These are phyloP conservation scores for Coniella lustricola DNA, from an alignment of 2,329 filamentous ascomycete genomes.

Conservation along the genomic window DNA sequence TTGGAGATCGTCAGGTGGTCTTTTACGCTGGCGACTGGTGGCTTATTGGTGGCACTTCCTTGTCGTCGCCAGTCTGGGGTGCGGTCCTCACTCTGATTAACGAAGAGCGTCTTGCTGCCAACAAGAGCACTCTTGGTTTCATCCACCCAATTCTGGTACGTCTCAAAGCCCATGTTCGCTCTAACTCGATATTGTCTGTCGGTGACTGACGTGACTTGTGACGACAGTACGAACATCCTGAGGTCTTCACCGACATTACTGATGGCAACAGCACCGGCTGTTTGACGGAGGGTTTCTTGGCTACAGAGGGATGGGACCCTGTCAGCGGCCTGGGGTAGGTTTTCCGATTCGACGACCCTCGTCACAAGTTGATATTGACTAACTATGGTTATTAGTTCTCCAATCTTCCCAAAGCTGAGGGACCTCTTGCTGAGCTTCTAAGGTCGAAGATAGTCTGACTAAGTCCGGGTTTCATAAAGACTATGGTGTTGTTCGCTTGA, in stretches of 20 bases:
- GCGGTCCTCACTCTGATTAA: slow-evolving; percentile 56
- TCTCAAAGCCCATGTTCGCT: background rate
- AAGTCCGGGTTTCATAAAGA: no score
- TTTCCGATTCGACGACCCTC: no score
- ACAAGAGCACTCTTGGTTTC: slow-evolving; percentile 33
- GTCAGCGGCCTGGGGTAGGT: slow-evolving; percentile 29
- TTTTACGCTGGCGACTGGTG: background rate
- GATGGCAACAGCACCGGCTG: slow-evolving; percentile 31
- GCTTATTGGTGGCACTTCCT: slow-evolving; percentile 39
- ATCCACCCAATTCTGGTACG: slow-evolving; percentile 23
- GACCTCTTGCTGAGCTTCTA: no score
- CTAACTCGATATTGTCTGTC: no score
- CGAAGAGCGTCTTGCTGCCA: slow-evolving; percentile 47
- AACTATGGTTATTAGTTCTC: no score
- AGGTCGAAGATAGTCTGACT: no score
- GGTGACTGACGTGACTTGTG: background rate
- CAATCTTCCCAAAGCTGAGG: no score
- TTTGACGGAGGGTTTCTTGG: slow-evolving; percentile 33
- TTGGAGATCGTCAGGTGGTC: slow-evolving; percentile 30
- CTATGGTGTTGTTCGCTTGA: no score
- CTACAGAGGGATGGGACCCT: slow-evolving; percentile 34
- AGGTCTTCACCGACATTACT: slow-evolving; percentile 27
- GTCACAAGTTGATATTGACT: no score
- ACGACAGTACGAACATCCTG: slow-evolving; percentile 21
- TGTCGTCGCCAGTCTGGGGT: slow-evolving; percentile 51